phyloP scores from a whole-genome alignment of 768 basidiomycete species.

The Mycena olivaceomarginata region DNA sequence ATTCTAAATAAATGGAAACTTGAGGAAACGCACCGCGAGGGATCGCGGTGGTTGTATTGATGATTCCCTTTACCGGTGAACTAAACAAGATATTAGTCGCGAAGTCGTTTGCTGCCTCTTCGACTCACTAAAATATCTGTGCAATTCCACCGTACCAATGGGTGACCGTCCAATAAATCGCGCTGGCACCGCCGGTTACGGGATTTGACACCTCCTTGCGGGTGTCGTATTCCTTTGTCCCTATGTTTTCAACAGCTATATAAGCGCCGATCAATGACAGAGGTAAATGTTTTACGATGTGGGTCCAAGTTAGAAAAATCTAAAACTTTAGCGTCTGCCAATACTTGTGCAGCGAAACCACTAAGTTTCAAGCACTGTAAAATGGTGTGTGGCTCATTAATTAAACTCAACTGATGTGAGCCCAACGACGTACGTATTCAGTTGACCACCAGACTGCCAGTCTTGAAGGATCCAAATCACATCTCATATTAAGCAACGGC shows the following conservation, averaged over 20 bases:
- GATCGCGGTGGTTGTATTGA: conserved; percentile 67
- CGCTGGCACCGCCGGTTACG: conserved; percentile 64
- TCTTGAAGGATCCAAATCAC: conserved; percentile 71
- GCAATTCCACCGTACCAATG: conserved; percentile 67
- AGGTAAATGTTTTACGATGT: conserved; percentile 60
- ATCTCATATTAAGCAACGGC: conserved; percentile 78
- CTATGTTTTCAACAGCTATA: conserved; percentile 45
- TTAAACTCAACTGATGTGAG: background rate
- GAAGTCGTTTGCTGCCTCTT: background rate
- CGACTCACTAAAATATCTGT: conserved; percentile 66
- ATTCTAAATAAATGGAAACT: background rate
- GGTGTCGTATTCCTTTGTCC: conserved; percentile 66
- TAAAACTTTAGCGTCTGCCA: conserved; percentile 66
- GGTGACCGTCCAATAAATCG: conserved; percentile 71
- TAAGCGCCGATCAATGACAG: background rate
- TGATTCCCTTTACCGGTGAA: conserved; percentile 64
- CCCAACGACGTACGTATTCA: conserved; percentile 59
- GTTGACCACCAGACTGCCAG: conserved; percentile 78
- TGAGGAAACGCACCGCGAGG: conserved; percentile 60
- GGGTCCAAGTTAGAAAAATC: conserved; percentile 65
- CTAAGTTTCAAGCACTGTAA: conserved; percentile 70
- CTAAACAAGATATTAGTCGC: conserved; percentile 49
- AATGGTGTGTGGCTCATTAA: background rate
- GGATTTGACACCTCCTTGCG: conserved; percentile 62
- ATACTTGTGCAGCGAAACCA: conserved; percentile 70